phyloP scores from a whole-genome alignment of 2,329 filamentous ascomycete genomes.

The Monosporascus sp. region DNA sequence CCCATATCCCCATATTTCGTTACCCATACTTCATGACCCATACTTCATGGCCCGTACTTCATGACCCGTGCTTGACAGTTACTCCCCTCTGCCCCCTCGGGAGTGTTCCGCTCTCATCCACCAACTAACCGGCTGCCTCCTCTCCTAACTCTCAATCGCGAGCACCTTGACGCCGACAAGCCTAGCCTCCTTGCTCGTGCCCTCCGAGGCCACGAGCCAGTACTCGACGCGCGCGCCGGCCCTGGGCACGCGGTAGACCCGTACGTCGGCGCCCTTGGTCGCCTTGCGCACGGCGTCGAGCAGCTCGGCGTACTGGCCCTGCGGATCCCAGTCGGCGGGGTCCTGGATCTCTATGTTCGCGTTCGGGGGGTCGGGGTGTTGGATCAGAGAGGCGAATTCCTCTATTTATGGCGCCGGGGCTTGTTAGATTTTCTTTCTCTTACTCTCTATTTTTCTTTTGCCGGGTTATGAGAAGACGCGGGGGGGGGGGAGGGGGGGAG shows the following conservation, averaged over 20 bases:
- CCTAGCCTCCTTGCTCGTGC: conserved; percentile 42
- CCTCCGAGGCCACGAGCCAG: conserved; percentile 66
- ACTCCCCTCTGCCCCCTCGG: no score
- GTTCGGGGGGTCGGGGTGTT: conserved; percentile 46
- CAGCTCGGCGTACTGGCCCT: conserved; percentile 63
- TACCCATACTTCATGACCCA: not conserved
- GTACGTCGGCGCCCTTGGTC: conserved; percentile 60
- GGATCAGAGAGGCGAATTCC: conserved; percentile 65
- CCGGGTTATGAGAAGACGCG: no score
- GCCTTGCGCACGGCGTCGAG: conserved; percentile 64
- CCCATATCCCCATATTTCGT: no score
- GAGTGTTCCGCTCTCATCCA: no score
- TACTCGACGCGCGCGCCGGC: conserved; percentile 67
- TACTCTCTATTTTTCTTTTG: no score
- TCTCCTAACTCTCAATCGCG: conserved; percentile 64
- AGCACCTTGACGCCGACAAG: conserved; percentile 75
- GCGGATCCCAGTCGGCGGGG: conserved; percentile 66
- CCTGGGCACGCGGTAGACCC: conserved; percentile 66
- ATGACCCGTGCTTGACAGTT: no score
- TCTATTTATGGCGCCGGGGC: conserved; percentile 36
- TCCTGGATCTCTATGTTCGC: conserved; percentile 61
- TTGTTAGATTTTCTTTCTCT: not conserved
- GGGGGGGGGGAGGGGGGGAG: no score
- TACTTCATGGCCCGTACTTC: no score
- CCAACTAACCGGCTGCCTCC: no score